Evolutionary conservation across 345 rosid genomes (phyloP), one percentile per base, ranked within the genome.

Genomic region (Dimocarpus longan): DNA sequence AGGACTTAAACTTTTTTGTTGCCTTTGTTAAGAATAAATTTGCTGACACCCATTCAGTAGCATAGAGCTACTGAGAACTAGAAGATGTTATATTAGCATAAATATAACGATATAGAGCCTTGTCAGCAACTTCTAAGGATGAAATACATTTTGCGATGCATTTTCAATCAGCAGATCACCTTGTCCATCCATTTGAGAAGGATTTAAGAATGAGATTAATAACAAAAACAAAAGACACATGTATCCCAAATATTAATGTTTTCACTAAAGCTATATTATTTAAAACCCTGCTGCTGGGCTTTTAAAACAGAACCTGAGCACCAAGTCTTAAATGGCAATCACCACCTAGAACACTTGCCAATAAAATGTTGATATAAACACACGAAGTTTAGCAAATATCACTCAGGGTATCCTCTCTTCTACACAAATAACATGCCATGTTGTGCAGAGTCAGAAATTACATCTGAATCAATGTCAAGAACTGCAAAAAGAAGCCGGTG

Each of bases 161-260:
- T 48, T 11, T 43, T 46, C 57, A 62, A 62, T 74, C 70, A 0
- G 54, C 19, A 5, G 13, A 21, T 10, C 18, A 44, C 8, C 76
- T 50, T 64, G 50, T 2, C 68, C 69, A 48, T 42, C 16, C 22
- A 65, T 66, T 50, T 8, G 62, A 11, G 46, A 63, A 26, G 66
- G n/a, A 66, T 66, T 32, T 19, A n/a, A 7, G 12, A 12, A 19
- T 56, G 43, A 37, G 21, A 40, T 6, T 46, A n/a, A 12, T 46
- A 63, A 22, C 62, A 74, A 42, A 75, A 69, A 39, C 28, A 11
- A 16, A 60, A 73, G 68, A 42, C 44, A 74, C n/a, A 48, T 37
- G 66, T 3, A 32, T 63, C 3, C 8, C 19, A 42, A n/a, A n/a
- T n/a, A n/a, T n/a, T n/a, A 7, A 46, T 46, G 52, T 5, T 46